A percentile compares a stretch with the other conserved stretches of the same genome.
Evolutionary conservation across 2,329 filamentous ascomycete genomes (phyloP).

Genomic region (Bipolaris bicolor): DNA sequence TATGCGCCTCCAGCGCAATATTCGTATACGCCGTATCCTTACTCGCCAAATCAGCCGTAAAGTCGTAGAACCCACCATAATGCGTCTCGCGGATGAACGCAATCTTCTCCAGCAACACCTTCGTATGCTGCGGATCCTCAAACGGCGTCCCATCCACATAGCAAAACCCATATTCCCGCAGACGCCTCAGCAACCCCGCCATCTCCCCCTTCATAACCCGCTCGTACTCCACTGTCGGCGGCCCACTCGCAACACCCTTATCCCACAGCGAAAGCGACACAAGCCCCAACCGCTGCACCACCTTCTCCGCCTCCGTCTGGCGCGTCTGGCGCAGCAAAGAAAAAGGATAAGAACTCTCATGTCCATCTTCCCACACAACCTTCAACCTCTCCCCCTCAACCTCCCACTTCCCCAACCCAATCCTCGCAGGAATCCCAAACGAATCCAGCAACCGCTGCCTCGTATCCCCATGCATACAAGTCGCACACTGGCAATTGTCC

Average conservation of each 20-base stretch:
- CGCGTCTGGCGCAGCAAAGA: constrained; percentile 60
- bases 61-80: constrained; percentile 87
- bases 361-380: constrained; percentile 61
- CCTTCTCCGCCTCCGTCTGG: constrained; percentile 49
- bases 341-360: constrained; percentile 71
- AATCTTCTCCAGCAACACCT: constrained; percentile 78
- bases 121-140: constrained; percentile 61
- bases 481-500: constrained; percentile 73
- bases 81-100: constrained; percentile 89
- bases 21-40: constrained; percentile 94
- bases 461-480: constrained; percentile 73
- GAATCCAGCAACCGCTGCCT: constrained; percentile 72
- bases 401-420: constrained; percentile 30
- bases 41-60: constrained; percentile 83
- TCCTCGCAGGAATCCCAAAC: constrained; percentile 56
- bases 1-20: constrained; percentile 81
- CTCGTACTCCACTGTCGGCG: constrained; percentile 56
- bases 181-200: constrained; percentile 64
- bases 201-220: constrained; percentile 30
- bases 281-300: constrained; percentile 36
- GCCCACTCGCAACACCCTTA: constrained; percentile 35
- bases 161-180: constrained; percentile 74
- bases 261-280: constrained; percentile 50
- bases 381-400: constrained; percentile 15
- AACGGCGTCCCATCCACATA: constrained; percentile 74